phyloP scores from a whole-genome alignment of 768 basidiomycete species.

The Russula virescens region DNA sequence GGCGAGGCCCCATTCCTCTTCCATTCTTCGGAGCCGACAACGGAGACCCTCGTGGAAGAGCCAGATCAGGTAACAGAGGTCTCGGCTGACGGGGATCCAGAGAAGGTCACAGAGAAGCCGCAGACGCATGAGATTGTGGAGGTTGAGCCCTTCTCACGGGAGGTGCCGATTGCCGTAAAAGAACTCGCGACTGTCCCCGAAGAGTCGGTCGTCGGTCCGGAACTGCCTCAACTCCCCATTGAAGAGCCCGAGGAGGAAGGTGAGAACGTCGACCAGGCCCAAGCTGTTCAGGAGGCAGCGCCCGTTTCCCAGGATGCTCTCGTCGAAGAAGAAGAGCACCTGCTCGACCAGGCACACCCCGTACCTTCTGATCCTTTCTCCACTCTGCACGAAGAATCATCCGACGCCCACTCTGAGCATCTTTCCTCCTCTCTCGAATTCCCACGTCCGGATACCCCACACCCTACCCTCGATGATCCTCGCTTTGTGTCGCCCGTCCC shows the following conservation, averaged over 20 bases:
- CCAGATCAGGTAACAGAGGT: not conserved
- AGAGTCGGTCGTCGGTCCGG: not conserved
- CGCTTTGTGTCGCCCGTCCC: conserved; percentile 8
- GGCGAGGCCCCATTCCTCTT: not conserved
- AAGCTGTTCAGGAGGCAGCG: not conserved
- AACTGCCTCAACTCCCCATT: not conserved
- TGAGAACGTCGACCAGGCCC: not conserved
- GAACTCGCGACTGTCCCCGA: not conserved
- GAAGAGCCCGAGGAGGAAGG: conserved; percentile 9
- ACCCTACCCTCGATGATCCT: conserved; percentile 11
- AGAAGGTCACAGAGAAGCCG: conserved; percentile 1
- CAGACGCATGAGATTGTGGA: not conserved
- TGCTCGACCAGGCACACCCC: not conserved
- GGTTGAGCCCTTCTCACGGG: not conserved
- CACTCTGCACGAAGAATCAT: conserved; percentile 2
- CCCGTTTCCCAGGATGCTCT: not conserved
- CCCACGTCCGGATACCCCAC: conserved; percentile 13
- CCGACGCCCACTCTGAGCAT: conserved; percentile 18
- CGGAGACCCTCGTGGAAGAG: conserved; percentile 15
- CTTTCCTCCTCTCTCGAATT: conserved; percentile 15
- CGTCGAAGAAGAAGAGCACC: not conserved
- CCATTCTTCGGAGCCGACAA: conserved; percentile 14
- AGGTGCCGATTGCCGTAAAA: not conserved
- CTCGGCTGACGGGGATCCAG: not conserved
- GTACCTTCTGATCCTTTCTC: not conserved